Conservation (phyloP, 164 flowering plant genomes). For the Liriodendron chinense region DNA sequence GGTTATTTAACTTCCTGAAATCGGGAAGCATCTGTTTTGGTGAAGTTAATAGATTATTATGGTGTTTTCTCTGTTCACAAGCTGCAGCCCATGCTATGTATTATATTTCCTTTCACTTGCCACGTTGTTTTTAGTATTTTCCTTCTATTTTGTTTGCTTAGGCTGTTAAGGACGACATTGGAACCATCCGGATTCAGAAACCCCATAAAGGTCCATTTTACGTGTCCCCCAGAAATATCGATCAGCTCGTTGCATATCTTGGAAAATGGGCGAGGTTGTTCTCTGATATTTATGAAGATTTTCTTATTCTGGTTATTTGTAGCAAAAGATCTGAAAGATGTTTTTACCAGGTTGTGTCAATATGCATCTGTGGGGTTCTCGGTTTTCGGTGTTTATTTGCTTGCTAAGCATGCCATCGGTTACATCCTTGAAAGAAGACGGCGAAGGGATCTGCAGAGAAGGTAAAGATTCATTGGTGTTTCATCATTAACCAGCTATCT, state of each 20-base stretch:
- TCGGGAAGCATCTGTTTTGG: neutral
- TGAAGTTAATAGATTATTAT: neutral
- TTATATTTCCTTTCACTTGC: neutral
- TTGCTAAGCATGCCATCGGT: conserved; percentile 69
- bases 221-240: conserved; percentile 78
- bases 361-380: conserved; percentile 81
- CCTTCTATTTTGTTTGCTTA: conserved; percentile 22
- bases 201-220: conserved; percentile 95
- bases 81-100: no score
- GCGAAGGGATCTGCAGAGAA: conserved; percentile 62
- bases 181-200: conserved; percentile 74
- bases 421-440: conserved; percentile 73
- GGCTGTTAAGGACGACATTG: conserved; percentile 96
- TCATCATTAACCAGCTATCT: neutral
- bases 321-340: neutral
- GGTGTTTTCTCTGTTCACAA: neutral
- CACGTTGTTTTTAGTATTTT: neutral
- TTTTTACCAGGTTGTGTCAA: conserved; percentile 66
- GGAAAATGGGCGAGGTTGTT: conserved; percentile 91
- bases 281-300: neutral
- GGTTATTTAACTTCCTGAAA: neutral
- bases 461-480: conserved; percentile 35
- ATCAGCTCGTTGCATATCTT: conserved; percentile 80
- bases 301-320: conserved; percentile 6
- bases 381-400: conserved; percentile 69